Percentiles rank a stretch among this genome's conserved stretches.
These are phyloP conservation scores for Monosporascus sp. DNA, from an alignment of 2,329 filamentous ascomycete genomes.

Conservation along the genomic window DNA sequence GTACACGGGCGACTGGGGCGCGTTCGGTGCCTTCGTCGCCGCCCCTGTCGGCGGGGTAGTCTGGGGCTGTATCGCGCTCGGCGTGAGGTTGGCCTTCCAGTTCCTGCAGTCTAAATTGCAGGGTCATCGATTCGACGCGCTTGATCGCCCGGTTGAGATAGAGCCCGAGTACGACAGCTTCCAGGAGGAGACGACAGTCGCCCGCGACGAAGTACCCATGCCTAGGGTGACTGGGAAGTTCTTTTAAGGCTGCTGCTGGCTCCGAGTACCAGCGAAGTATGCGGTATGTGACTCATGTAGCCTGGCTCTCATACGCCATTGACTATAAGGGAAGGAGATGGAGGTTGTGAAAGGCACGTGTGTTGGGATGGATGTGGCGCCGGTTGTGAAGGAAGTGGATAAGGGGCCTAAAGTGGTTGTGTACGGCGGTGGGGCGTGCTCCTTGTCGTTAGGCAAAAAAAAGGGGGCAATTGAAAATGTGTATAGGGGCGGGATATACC, in stretches of 20 bases:
- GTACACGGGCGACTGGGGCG: conserved; percentile 74
- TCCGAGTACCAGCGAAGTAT: not conserved
- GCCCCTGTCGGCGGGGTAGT: conserved; percentile 71
- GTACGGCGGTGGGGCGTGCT: too few relatives aligned
- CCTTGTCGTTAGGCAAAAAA: too few relatives aligned
- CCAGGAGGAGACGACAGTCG: conserved; percentile 20
- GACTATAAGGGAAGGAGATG: too few relatives aligned
- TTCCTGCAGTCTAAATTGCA: conserved; percentile 51
- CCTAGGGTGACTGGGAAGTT: conserved; percentile 46
- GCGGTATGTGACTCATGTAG: too few relatives aligned
- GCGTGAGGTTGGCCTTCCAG: conserved; percentile 53
- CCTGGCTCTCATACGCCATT: too few relatives aligned
- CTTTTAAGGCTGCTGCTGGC: not conserved
- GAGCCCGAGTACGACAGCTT: conserved; percentile 18
- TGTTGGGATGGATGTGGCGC: too few relatives aligned
- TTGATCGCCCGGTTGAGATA: conserved; percentile 48
- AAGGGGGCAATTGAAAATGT: too few relatives aligned
- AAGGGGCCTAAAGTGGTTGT: too few relatives aligned
- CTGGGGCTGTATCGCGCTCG: conserved; percentile 62
- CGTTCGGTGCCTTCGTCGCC: conserved; percentile 77
- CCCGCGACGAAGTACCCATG: conserved; percentile 26
- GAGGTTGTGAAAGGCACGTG: too few relatives aligned
- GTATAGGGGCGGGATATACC: too few relatives aligned
- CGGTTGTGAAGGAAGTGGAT: too few relatives aligned
- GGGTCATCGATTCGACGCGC: conserved; percentile 60